Conservation (phyloP, 768 basidiomycete genomes). For the Aureoboletus auriporus region DNA sequence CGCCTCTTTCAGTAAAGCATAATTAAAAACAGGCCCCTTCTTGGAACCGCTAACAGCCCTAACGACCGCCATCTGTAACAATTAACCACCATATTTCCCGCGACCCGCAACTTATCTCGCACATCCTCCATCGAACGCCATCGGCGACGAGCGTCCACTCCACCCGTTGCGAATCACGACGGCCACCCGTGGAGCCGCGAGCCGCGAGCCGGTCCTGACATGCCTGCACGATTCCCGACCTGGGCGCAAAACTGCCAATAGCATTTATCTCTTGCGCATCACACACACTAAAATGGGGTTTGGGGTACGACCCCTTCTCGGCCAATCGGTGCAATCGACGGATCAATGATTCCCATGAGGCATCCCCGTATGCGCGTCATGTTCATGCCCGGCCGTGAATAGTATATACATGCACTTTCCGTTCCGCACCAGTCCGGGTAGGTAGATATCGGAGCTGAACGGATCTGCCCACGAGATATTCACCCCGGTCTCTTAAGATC, state of each 20-base stretch:
- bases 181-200: conserved; percentile 8
- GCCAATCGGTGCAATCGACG: not conserved
- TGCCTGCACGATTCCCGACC: not conserved
- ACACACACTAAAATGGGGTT: conserved; percentile 5
- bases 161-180: conserved; percentile 13
- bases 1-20: too few relatives aligned
- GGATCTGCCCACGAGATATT: not conserved
- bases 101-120: too few relatives aligned
- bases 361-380: too few relatives aligned
- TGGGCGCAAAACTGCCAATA: conserved; percentile 1
- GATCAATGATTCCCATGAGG: conserved; percentile 3
- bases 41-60: not conserved
- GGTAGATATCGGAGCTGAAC: conserved; percentile 12
- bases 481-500: not conserved
- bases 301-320: conserved; percentile 9
- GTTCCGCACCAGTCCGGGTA: not conserved
- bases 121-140: not conserved
- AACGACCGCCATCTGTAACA: not conserved
- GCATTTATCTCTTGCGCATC: conserved; percentile 7
- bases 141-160: not conserved
- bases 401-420: not conserved
- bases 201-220: not conserved
- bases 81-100: not conserved
- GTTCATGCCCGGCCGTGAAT: too few relatives aligned
- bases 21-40: too few relatives aligned